phyloP scores from a whole-genome alignment of 306 rosid genomes.

The Pueraria montana region DNA sequence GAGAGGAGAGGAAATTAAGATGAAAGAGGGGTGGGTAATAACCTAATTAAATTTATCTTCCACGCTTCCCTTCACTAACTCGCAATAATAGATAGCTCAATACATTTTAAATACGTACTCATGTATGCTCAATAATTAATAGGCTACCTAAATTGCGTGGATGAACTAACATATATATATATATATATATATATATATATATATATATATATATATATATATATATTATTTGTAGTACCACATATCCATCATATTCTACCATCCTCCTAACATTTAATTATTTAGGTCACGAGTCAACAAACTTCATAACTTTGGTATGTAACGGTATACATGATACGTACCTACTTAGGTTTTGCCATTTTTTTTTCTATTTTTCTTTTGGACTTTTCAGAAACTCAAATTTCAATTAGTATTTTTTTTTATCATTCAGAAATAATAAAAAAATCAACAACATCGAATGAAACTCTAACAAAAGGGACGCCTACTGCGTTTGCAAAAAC shows the following conservation, averaged over 20 bases:
- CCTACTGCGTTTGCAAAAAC: no score
- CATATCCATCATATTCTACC: constrained; percentile 54
- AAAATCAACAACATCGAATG: no score
- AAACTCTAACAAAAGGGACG: no score
- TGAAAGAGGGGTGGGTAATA: background rate
- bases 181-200: no score
- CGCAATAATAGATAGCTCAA: background rate
- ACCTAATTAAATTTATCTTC: constrained; percentile 24
- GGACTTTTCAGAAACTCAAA: background rate
- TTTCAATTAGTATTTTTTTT: background rate
- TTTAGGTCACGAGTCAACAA: constrained; percentile 56
- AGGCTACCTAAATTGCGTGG: constrained; percentile 50
- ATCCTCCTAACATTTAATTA: constrained; percentile 59
- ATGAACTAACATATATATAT: constrained; percentile 65
- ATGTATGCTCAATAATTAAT: constrained; percentile 1
- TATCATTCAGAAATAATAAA: no score
- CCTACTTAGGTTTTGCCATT: constrained; percentile 16
- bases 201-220: no score
- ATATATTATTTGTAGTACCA: constrained; percentile 50
- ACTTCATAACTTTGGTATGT: constrained; percentile 18
- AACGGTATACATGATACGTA: background rate
- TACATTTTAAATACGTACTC: background rate
- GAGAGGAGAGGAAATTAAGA: background rate
- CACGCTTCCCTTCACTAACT: constrained; percentile 34
- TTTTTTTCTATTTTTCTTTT: no score